Conservation (phyloP, 495 filamentous ascomycete species). For the Penicillium cataractarum region DNA sequence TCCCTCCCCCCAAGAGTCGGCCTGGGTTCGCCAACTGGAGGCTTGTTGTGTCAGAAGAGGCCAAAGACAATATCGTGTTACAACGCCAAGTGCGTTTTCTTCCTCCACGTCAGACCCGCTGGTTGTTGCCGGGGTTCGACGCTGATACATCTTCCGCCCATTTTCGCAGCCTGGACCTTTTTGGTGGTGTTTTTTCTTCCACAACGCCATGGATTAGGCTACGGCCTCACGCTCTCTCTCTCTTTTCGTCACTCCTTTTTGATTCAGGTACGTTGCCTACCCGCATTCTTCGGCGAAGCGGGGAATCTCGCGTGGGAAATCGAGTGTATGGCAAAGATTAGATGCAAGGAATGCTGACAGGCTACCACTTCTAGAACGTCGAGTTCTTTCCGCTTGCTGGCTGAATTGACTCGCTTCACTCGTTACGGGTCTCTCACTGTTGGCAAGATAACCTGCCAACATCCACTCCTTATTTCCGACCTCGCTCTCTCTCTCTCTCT, state of each 20-base stretch:
- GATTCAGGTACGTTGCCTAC: constrained; percentile 20
- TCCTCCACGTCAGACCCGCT: constrained; percentile 14
- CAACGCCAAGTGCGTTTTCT: constrained; percentile 14
- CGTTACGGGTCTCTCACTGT: constrained; percentile 8
- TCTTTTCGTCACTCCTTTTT: constrained; percentile 21
- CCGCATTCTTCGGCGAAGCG: background rate
- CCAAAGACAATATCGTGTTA: constrained; percentile 6
- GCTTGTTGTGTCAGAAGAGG: constrained; percentile 13
- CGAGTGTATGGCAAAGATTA: background rate
- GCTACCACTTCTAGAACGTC: constrained; percentile 4
- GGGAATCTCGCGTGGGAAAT: background rate
- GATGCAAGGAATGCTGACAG: constrained; percentile 10
- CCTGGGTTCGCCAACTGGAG: constrained; percentile 7
- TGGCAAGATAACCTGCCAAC: constrained; percentile 9
- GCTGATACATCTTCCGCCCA: constrained; percentile 12
- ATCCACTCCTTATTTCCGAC: constrained; percentile 25
- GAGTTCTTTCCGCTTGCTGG: constrained; percentile 2
- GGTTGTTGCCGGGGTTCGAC: constrained; percentile 9
- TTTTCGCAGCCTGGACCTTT: background rate
- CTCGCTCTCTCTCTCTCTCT: constrained; percentile 8
- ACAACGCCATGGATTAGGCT: constrained; percentile 28
- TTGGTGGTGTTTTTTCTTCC: constrained; percentile 5
- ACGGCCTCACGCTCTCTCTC: constrained; percentile 1
- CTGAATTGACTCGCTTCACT: constrained; percentile 4
- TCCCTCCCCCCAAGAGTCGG: constrained; percentile 8